These are phyloP conservation scores for Stenogyne calaminthoides DNA, from an alignment of 305 asterid species.

Conservation along the genomic window DNA sequence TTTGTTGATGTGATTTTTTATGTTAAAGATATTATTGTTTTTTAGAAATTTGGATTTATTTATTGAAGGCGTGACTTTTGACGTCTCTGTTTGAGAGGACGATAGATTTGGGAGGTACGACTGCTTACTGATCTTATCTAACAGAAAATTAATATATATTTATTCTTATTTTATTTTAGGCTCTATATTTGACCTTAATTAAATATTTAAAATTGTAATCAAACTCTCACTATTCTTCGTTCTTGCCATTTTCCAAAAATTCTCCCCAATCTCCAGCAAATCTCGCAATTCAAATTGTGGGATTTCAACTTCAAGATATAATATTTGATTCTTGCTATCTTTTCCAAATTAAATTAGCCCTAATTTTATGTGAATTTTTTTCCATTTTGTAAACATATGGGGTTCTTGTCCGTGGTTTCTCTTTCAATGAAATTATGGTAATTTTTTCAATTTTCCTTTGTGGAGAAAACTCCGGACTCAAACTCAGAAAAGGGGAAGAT, in stretches of 20 bases:
- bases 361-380: conserved; percentile 38
- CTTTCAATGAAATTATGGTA: conserved; percentile 12
- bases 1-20: neutral
- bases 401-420: neutral
- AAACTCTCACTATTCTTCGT: neutral
- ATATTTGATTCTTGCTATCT: conserved; percentile 13
- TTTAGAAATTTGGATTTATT: too few species aligned
- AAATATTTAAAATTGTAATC: neutral
- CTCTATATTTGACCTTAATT: neutral
- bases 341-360: neutral
- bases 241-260: neutral
- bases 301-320: neutral
- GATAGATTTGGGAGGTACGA: conserved; percentile 49
- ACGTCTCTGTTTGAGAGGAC: conserved; percentile 32
- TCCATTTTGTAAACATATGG: neutral
- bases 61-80: conserved; percentile 39
- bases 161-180: neutral
- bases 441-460: neutral
- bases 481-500: conserved; percentile 32
- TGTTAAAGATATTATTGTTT: neutral
- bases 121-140: conserved; percentile 41
- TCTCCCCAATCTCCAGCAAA: neutral
- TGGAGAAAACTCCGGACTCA: conserved; percentile 1
- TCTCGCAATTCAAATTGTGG: conserved; percentile 16
- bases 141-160: conserved; percentile 29